These are phyloP conservation scores for Torulaspora pretoriensis DNA, from an alignment of 1,139 yeast species.

Conservation along the genomic window DNA sequence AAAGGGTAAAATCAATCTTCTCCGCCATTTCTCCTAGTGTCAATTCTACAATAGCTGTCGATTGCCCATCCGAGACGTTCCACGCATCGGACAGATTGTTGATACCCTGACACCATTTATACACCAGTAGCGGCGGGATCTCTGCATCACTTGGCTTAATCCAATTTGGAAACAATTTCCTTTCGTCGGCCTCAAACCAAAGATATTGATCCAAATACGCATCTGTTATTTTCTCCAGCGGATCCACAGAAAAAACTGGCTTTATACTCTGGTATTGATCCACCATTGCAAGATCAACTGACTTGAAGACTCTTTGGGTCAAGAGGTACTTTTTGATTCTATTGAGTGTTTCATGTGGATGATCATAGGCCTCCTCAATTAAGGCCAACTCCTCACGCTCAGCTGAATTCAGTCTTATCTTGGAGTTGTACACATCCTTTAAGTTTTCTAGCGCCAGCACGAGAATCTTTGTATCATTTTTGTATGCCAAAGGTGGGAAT, in stretches of 20 bases:
- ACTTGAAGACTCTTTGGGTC: constrained; percentile 90
- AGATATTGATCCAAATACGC: constrained; percentile 93
- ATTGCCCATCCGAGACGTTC: constrained; percentile 70
- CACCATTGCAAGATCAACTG: constrained; percentile 84
- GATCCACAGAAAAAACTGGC: constrained; percentile 86
- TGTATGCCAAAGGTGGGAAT: constrained; percentile 87
- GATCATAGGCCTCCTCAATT: constrained; percentile 94
- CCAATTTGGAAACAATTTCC: constrained; percentile 92
- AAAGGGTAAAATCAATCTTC: constrained; percentile 79
- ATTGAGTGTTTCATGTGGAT: constrained; percentile 88
- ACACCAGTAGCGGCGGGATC: constrained; percentile 84
- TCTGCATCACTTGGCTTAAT: constrained; percentile 92
- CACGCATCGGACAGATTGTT: constrained; percentile 76
- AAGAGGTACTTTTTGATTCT: constrained; percentile 77
- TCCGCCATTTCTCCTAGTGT: constrained; percentile 68
- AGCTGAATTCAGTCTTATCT: constrained; percentile 74
- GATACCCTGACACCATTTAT: constrained; percentile 95
- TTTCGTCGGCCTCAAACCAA: constrained; percentile 91
- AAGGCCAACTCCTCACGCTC: constrained; percentile 91
- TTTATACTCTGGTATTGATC: constrained; percentile 80
- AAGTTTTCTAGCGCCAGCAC: constrained; percentile 85
- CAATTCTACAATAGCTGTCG: constrained; percentile 81
- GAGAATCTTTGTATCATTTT: constrained; percentile 86
- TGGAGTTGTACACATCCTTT: constrained; percentile 79
- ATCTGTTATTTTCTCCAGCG: constrained; percentile 91